Base-by-base conservation (phyloP, 352 stramenopile genomes). In the Pythium aphanidermatum region DNA sequence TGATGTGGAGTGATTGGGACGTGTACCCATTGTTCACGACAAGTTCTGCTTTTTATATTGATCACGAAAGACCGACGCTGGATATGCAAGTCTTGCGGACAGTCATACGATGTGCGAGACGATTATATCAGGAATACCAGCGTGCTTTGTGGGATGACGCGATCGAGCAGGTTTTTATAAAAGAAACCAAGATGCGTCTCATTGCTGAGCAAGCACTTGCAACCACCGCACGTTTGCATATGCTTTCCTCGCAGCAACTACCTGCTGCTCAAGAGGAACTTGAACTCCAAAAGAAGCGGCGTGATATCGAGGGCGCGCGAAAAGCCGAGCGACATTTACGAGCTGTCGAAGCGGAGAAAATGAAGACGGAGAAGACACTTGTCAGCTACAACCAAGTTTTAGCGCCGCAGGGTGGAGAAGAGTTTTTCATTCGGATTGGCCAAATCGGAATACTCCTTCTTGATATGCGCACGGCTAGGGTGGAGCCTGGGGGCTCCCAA, bases 1-100 rank as follows among this genome's bases (percentile, higher is more conserved):
- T 92, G 80, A 71, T 92, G 47, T 90, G 74, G 71, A 79, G 71
- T 48, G 80, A 92, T 42, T 54, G 52, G 14, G 80, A 92, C 29
- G 55, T 89, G 23, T 92, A 92, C 34, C 62, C 73, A 5, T 44
- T 58, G 32, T 89, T 90, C 43, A 79, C 73, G 16, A 79, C 67
- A 0, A 59, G 68, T 16, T 27, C 33, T 2, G 57, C 71, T 25
- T 85, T 89, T 26, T 65, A 60, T 12, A 74, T 86, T 11, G 53
- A 86, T 27, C 72, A 89, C 34, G 62, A 73, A 5, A 50, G 77
- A n/a, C 70, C 77, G 3, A 86, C 77, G 9, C 39, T 86, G 12
- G 60, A 83, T 75, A 89, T 83, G 78, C 75, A 88, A 71, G 64
- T 91, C 16, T 63, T 84, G 35, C 73, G 77, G 1, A 79, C 73